Evolutionary conservation across 169 alveolate genomes (phyloP), one percentile per base, ranked within the genome.

Genomic region (Babesia bovis): DNA sequence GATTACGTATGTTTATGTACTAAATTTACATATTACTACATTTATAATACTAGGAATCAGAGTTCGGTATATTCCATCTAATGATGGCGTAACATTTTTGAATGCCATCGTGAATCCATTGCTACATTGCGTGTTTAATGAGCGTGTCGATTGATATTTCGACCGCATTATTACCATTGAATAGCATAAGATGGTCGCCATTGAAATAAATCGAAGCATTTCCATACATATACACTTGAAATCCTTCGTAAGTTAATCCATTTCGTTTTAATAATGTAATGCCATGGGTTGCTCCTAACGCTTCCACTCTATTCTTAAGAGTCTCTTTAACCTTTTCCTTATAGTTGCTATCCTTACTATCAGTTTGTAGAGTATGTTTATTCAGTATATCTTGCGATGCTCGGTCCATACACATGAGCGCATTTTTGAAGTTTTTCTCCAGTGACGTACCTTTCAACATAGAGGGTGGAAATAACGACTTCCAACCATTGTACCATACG

Each of bases 401-500:
- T 9, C 45, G 40, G 23, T 71, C 82, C 82, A 71, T 71, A n/a
- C 26, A 32, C 47, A n/a, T 28, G 23, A 71, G 32, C 21, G 82
- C 82, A 21, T 71, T 74, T 40, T 60, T 71, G 28, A 71, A 25
- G 28, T 12, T 58, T 15, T 51, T 3, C 56, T 71, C 82, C 52
- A 71, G 13, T 23, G 19, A 36, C 7, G 61, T 2, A 1, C 36
- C 21, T 15, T 71, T 61, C 2, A 71, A 25, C 45, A 71, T 26
- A 1, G 41, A 41, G 3, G 38, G 17, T 23, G 82, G 71, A 25
- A 71, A 59, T 5, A 71, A 23, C 13, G 74, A 49, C 40, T 71
- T 71, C 82, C 82, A 71, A 19, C 82, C 82, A 30, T 10, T 38
- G 66, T 71, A 71, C 82, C 82, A 71, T 0, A 60, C 21, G 25